Evolutionary conservation across 345 rosid species (phyloP), one percentile per base, ranked within the genome.

Genomic region (Lepidium africanum): DNA sequence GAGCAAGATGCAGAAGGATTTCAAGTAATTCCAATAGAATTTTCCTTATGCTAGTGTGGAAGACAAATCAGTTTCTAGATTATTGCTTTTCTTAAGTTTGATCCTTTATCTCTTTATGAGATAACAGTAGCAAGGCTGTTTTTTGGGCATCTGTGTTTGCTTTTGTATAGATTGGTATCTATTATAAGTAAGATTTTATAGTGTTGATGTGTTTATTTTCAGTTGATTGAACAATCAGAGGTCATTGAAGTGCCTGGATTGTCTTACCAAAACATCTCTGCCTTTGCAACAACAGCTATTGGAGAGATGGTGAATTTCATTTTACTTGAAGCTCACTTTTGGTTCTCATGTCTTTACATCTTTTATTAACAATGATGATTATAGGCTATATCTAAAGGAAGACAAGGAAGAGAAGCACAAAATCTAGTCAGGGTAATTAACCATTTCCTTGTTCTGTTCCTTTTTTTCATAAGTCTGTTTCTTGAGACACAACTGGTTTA

Each of bases 391-490:
- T 88, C 98, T 5, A 90, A 93, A 80, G 98, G 87, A 69, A 80
- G 85, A 15, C 98, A 93, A 58, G 98, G 97, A 79, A 86, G 90
- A 78, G 97, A 90, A 76, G 96, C 97, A 3, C 96, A 86, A 58
- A 92, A 92, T 72, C 59, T 83, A 54, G 80, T 90, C 56, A 83
- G 65, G 83, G 98, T 87, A 66, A 73, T 36, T 13, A 41, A 35
- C 27, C 12, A 40, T 23, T 8, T 69, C 59, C 69, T 50, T 67
- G 37, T 53, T 16, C 32, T 46, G 12, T 25, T 12, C 27, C 42
- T 3, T 25, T 17, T 9, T 3, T 11, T 35, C 35, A 3, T 14
- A 10, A 35, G 39, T 36, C 60, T 17, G 48, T 62, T 72, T 36
- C 16, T 76, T 70, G 62, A 67, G 25, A 45, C 37, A 13, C 0